Evolutionary conservation across 192 early-diverging fungal genomes (phyloP).

Genomic region (Gryganskiella cystojenkinii): DNA sequence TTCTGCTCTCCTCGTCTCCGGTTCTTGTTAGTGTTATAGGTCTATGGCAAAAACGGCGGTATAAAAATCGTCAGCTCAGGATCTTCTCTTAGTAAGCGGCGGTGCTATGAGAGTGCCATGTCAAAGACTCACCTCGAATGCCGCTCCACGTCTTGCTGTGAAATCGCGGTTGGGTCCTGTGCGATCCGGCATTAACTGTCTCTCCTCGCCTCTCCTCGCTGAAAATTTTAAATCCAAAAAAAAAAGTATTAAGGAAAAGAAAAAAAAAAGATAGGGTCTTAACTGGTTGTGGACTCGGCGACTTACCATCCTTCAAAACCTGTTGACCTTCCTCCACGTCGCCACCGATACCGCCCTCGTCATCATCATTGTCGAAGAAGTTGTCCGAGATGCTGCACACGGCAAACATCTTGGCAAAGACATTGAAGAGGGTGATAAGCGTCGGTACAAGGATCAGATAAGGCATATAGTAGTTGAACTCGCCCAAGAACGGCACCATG

Average conservation of each 20-base stretch:
- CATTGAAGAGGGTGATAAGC: slow-evolving; percentile 78
- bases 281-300: not conserved
- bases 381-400: slow-evolving; percentile 64
- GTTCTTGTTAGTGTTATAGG: slow-evolving; percentile 41
- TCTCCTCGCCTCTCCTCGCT: slow-evolving; percentile 49
- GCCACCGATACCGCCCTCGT: slow-evolving; percentile 39
- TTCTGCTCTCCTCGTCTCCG: slow-evolving; percentile 28
- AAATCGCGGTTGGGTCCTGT: slow-evolving; percentile 42
- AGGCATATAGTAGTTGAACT: slow-evolving; percentile 90
- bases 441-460: slow-evolving; percentile 86
- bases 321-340: slow-evolving; percentile 47
- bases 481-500: slow-evolving; percentile 90
- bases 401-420: slow-evolving; percentile 84
- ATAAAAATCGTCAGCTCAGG: not conserved
- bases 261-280: not conserved
- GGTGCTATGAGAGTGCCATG: not conserved
- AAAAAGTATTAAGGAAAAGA: not conserved
- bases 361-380: slow-evolving; percentile 55
- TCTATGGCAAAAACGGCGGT: not conserved
- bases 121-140: slow-evolving; percentile 22
- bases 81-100: not conserved
- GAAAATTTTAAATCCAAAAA: not conserved
- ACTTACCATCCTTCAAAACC: slow-evolving; percentile 43
- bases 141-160: slow-evolving; percentile 35
- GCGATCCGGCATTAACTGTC: slow-evolving; percentile 35